phyloP scores from a whole-genome alignment of 805 yeast species.

The Yamadazyma tumulicola region DNA sequence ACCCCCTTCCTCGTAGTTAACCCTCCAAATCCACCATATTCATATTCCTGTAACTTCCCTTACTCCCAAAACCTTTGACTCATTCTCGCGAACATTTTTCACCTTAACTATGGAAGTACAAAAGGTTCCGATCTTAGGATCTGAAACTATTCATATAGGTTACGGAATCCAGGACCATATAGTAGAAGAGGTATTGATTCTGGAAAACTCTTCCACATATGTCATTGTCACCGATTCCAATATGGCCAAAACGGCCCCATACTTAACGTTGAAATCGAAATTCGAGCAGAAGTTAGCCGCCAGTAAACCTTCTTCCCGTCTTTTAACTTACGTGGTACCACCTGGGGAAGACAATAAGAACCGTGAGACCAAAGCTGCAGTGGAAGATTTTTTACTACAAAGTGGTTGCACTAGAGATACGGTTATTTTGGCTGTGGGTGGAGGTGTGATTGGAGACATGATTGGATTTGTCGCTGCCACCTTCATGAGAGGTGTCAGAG shows the following conservation, averaged over 20 bases:
- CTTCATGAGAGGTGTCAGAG: constrained; percentile 96
- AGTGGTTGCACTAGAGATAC: constrained; percentile 96
- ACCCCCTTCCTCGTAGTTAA: too few relatives aligned
- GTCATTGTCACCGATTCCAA: constrained; percentile 87
- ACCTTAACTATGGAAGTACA: constrained; percentile 19
- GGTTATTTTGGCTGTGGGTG: constrained; percentile 90
- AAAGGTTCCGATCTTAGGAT: constrained; percentile 75
- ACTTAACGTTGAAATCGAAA: constrained; percentile 41
- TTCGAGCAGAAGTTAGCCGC: constrained; percentile 36
- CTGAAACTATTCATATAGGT: constrained; percentile 86
- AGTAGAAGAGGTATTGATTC: constrained; percentile 58
- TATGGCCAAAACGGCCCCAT: constrained; percentile 63
- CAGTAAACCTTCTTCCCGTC: constrained; percentile 53
- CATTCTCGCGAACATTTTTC: constrained; percentile 1
- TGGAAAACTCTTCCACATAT: constrained; percentile 81
- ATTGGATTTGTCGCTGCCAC: constrained; percentile 99
- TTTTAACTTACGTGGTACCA: constrained; percentile 69
- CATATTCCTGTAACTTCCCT: too few relatives aligned
- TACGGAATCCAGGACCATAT: constrained; percentile 74
- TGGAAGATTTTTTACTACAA: constrained; percentile 80
- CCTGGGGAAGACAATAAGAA: constrained; percentile 94
- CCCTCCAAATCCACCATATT: too few relatives aligned
- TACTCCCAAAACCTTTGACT: constrained; percentile 1
- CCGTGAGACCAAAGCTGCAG: constrained; percentile 84
- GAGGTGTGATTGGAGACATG: constrained; percentile 99